phyloP scores from a whole-genome alignment of 352 stramenopile genomes.

The Aphanomyces euteiches region DNA sequence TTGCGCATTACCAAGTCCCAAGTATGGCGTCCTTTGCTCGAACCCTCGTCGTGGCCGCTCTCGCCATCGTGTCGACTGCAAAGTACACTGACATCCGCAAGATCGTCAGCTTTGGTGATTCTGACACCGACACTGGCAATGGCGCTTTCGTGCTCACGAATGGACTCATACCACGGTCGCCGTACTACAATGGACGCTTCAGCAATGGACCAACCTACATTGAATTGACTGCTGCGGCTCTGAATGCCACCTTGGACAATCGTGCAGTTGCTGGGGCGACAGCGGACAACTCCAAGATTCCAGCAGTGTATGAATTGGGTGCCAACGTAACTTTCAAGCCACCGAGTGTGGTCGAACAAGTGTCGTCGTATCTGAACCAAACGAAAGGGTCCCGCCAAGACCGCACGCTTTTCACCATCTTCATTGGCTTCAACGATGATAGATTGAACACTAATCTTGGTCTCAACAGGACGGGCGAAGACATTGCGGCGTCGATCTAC shows the following conservation, averaged over 20 bases:
- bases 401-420: background rate
- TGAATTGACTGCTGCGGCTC: background rate
- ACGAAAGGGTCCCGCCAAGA: background rate
- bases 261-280: constrained; percentile 11
- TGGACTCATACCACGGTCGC: background rate
- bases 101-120: constrained; percentile 22
- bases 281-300: background rate
- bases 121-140: constrained; percentile 11
- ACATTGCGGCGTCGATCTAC: background rate
- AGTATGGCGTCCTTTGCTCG: too few species aligned
- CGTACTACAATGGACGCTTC: constrained; percentile 15
- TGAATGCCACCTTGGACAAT: background rate
- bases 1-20: too few species aligned
- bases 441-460: background rate
- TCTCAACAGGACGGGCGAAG: background rate
- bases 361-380: background rate
- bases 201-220: constrained; percentile 20
- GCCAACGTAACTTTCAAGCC: too few species aligned
- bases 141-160: constrained; percentile 5
- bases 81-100: background rate
- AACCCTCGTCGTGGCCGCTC: too few species aligned
- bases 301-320: background rate
- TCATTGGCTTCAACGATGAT: background rate
- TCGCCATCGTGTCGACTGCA: too few species aligned
- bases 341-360: background rate